Base-by-base conservation (phyloP, 257 asterid species). In the Solanum pinnatisectum region DNA sequence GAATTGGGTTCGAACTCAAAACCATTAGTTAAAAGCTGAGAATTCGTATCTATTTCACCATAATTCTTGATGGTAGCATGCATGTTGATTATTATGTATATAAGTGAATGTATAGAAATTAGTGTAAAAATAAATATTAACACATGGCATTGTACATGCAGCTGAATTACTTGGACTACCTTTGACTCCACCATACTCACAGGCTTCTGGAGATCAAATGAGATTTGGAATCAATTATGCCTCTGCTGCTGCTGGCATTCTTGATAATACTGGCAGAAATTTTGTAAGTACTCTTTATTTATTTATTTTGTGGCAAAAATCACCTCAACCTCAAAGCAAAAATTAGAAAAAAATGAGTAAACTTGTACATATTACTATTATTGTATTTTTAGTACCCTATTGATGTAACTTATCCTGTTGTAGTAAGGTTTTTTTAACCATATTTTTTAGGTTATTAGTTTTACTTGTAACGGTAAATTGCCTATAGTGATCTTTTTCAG, bases 241-340 rank as follows among this genome's bases (percentile, higher is more conserved):
- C 39, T 94, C 98, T 70, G 98, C 95, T 60, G 95, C 96, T 88
- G 93, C 96, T 87, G 98, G 98, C 5, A 94, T 94, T 78, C 98
- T 94, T 52, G 98, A 94, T 27, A 85, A 46, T 49, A 94, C 96
- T 0, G 96, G 96, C 84, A 92, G 93, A 90, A 94, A 94, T 60
- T 94, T 94, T 89, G 97, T 94, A 84, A 88, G 96, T 59, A 59
- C 67, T 59, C 2, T 59, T 3, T 59, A 20, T 59, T 59, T 59
- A 8, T 20, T 3, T 20, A 59, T 59, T 59, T 59, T 59, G 67
- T 59, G 77, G 40, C 77, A 70, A 70, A 14, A 70, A 6, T 16
- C 46, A 73, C 10, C 25, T 10, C 42, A 16, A 10, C 20, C 30
- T 22, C 83, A 1, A 74, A 37, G 52, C 5, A 74, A 22, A 33